A percentile compares a stretch with the other conserved stretches of the same genome.
Evolutionary conservation across 2,329 filamentous ascomycete genomes (phyloP).

Genomic region (Trichoderma sp.): DNA sequence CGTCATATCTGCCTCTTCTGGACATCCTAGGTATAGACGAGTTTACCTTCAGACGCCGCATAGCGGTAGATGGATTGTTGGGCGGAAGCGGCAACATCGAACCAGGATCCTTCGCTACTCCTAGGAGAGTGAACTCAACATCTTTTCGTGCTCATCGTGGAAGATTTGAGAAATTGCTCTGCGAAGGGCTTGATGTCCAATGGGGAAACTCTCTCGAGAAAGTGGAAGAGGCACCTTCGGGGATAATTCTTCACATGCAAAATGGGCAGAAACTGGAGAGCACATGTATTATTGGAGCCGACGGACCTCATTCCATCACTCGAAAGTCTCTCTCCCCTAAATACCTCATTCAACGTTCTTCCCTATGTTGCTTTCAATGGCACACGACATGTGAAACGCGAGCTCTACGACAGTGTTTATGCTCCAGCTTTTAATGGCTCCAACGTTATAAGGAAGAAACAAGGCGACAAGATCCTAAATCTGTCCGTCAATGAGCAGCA

Average conservation of each 20-base stretch:
- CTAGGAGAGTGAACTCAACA: not conserved
- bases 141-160: not conserved
- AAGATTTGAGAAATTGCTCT: not conserved
- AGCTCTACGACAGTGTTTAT: not conserved
- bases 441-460: not conserved
- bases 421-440: not conserved
- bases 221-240: not conserved
- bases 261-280: not conserved
- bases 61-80: not conserved
- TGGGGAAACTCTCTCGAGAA: not conserved
- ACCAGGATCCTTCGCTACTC: not conserved
- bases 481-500: not conserved
- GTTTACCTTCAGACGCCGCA: not conserved
- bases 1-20: not conserved
- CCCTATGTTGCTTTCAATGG: not conserved
- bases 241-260: not conserved
- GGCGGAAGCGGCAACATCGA: not conserved
- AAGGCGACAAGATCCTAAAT: not conserved
- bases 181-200: not conserved
- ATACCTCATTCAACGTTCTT: not conserved
- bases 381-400: not conserved
- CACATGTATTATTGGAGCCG: not conserved
- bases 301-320: not conserved
- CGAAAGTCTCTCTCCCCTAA: not conserved
- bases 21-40: not conserved